Evolutionary conservation across 768 basidiomycete genomes (phyloP), one percentile per base, ranked within the genome.

Genomic region (Kwoniella shandongensis): DNA sequence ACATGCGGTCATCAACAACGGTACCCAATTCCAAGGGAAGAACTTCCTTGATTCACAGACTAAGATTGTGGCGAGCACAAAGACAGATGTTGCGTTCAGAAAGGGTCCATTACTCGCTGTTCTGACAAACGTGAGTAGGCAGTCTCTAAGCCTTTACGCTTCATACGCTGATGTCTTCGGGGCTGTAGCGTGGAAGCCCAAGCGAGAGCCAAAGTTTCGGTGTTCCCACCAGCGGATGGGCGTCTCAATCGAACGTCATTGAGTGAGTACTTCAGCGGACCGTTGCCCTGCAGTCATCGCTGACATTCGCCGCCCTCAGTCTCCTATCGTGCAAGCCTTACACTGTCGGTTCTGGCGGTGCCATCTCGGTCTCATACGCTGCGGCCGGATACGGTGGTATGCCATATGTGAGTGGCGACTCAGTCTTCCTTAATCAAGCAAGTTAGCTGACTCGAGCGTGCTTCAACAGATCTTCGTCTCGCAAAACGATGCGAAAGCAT

Each of bases 81-180:
- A 44, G 5, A 53, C 51, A 18, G 74, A 76, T 51, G 60, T 76
- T 36, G 70, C 69, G 6, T 70, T 76, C 32, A 65, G 69, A 4
- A 74, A 74, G 45, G 75, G 75, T 15, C 73, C 73, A 17, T 20
- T 73, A 5, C 30, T 76, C 13, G 67, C 73, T 29, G 64, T 70
- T 10, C 32, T 76, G 42, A 76, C 71, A 22, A 76, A 74, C 38
- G 70, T 74, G 54, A 70, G 70, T 62, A 4, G 20, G 2, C 10
- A n/a, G 3, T 17, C 22, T 10, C 13, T 57, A 27, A 15, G 8
- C 12, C n/a, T n/a, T n/a, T n/a, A n/a, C n/a, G n/a, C n/a, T 2
- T 20, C 36, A 17, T 7, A n/a, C 22, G 2, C 32, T n/a, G 36
- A 38, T 10, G 36, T n/a, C 10, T 10, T n/a, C n/a, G 10, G 36